These are phyloP conservation scores for Solanum medicagineum DNA, from an alignment of 257 asterid species.

Conservation along the genomic window DNA sequence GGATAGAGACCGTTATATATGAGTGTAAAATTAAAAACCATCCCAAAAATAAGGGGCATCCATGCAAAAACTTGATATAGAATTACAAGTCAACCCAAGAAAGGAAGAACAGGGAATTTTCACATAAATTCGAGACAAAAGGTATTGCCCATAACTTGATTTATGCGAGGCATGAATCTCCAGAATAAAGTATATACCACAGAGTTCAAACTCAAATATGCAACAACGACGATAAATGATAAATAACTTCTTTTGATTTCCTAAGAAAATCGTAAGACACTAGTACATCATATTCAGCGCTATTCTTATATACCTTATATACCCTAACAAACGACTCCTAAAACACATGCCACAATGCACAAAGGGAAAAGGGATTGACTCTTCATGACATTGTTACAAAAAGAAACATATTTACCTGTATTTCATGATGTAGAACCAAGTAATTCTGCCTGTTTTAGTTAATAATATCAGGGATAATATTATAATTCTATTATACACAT, in stretches of 20 bases:
- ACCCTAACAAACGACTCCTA: no score
- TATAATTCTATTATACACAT: background rate
- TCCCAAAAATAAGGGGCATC: no score
- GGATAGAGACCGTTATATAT: no score
- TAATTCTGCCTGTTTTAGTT: background rate
- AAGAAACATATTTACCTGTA: background rate
- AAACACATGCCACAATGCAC: no score
- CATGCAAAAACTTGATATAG: no score
- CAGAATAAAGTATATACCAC: background rate
- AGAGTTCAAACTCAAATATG: background rate
- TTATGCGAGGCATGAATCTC: background rate
- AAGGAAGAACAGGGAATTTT: background rate
- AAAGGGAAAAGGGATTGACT: background rate
- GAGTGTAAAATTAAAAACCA: no score
- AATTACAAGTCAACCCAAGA: background rate
- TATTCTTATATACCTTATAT: no score
- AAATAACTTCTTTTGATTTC: background rate
- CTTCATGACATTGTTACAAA: background rate
- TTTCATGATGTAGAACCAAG: background rate
- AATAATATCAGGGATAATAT: background rate
- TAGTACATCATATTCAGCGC: no score
- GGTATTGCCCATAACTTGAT: background rate
- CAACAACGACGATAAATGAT: no score
- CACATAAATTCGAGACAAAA: background rate
- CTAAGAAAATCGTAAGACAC: background rate